Evolutionary conservation across 1,139 yeast genomes (phyloP), one percentile per base, ranked within the genome.

Genomic region (Ashbya aceris): DNA sequence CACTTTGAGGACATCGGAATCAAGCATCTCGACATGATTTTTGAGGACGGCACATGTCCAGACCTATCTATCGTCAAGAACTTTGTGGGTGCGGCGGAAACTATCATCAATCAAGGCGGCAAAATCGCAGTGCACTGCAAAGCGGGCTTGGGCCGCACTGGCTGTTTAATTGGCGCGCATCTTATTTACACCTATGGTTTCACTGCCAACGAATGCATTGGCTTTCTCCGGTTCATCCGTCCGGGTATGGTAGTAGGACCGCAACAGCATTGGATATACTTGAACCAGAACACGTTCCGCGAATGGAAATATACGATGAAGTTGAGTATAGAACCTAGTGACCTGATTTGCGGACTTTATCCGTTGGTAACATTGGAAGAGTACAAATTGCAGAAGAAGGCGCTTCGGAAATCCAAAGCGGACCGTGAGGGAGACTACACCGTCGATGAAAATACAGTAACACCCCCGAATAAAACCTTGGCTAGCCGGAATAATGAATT

Each of bases 231-330:
- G 61, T 84, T 91, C 76, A 73, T 91, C 50, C 76, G 98, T 52
- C 98, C 98, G 0, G 98, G 98, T 28, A 91, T 91, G 98, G 97
- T 91, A 11, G 98, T 91, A 30, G 98, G 98, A 0, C 98, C 98
- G 2, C 98, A 91, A 62, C 98, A 91, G 60, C 98, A 91, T 66
- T 91, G 98, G 98, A 71, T 91, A 43, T 93, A 91, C 58, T 74
- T 91, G 52, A 96, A 91, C 61, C 98, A 91, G 64, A 83, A 87
- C 61, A 96, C 87, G 53, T 91, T 91, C 64, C 74, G 96, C 54
- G 96, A 87, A 54, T 91, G 98, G 97, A 76, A 89, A 60, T 83
- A 81, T 55, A 87, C 96, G 7, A 87, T 85, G 95, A 44, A 86
- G 81, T 51, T 77, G 70, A 53, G 66, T 71, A 38, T 58, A 31